Evolutionary conservation across 495 filamentous ascomycete species (phyloP), one percentile per base, ranked within the genome.

Genomic region (Penicillium chermesinum): DNA sequence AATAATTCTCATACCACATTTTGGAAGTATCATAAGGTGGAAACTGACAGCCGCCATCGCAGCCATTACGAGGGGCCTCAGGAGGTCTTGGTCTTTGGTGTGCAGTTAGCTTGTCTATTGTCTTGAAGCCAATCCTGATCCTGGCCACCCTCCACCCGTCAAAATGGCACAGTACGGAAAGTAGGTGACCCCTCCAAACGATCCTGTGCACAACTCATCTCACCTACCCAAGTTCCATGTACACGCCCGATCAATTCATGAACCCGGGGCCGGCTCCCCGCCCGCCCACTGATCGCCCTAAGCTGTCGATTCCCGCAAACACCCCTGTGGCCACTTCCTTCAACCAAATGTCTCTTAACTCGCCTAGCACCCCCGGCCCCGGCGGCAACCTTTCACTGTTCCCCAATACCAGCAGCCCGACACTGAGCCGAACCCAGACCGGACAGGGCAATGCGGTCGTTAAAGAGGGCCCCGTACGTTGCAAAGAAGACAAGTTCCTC

Each of bases 181-280:
- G 71, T 74, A 57, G 55, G 70, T 70, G 4, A 5, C 35, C 13
- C 35, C 35, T 17, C 12, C 8, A 42, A 44, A 21, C 30, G 7
- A 34, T 0, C 7, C 17, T 35, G 10, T 7, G 14, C 32, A 20
- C 13, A 43, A 20, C 18, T 14, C 15, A 34, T 27, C 19, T 30
- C 25, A 30, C 10, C 10, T 10, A 46, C 5, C 4, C 22, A 16
- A 49, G 58, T 56, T 83, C 79, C 54, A 71, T 81, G 58, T 88
- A 87, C 66, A 71, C 80, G 38, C 72, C 75, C 48, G 79, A 79
- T 59, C 82, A 86, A 64, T 98, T 98, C 71, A 93, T 96, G 86
- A 97, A 96, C 62, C 90, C 93, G 47, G 89, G 93, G 40, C 91
- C 93, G 38, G 91, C 93, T 46, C 93, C 93, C 37, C 83, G 86